Evolutionary conservation across 2,329 filamentous ascomycete genomes (phyloP).

Genomic region (Diaporthe citrichinensis): DNA sequence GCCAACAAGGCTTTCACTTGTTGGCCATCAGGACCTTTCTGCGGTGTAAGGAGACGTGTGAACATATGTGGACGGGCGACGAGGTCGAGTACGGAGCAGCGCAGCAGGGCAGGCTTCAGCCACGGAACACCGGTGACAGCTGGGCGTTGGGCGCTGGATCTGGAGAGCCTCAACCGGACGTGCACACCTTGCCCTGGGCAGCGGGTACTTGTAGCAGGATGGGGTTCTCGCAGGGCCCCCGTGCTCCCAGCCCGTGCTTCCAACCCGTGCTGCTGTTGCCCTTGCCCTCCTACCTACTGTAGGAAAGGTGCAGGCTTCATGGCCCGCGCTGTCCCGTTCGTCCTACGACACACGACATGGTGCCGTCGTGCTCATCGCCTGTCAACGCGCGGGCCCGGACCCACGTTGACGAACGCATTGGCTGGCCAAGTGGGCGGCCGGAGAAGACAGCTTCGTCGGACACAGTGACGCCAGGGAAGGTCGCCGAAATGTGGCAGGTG

Average conservation of each 20-base stretch:
- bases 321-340: background rate
- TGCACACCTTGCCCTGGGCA: background rate
- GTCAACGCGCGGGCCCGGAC: background rate
- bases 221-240: background rate
- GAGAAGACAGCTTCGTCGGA: background rate
- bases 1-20: background rate
- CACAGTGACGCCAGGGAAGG: background rate
- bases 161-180: slow-evolving; percentile 3
- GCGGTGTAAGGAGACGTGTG: background rate
- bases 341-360: background rate
- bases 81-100: slow-evolving; percentile 2
- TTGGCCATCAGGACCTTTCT: background rate
- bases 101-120: background rate
- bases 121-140: background rate
- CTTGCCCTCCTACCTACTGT: background rate
- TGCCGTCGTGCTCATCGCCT: background rate
- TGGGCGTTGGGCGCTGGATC: background rate
- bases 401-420: background rate
- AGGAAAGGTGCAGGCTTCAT: background rate
- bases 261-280: background rate
- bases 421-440: background rate
- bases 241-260: background rate
- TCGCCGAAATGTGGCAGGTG: background rate
- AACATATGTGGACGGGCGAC: background rate
- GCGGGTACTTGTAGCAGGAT: slow-evolving; percentile 10